phyloP scores from a whole-genome alignment of 495 filamentous ascomycete genomes.

The Haplographium delicatum region DNA sequence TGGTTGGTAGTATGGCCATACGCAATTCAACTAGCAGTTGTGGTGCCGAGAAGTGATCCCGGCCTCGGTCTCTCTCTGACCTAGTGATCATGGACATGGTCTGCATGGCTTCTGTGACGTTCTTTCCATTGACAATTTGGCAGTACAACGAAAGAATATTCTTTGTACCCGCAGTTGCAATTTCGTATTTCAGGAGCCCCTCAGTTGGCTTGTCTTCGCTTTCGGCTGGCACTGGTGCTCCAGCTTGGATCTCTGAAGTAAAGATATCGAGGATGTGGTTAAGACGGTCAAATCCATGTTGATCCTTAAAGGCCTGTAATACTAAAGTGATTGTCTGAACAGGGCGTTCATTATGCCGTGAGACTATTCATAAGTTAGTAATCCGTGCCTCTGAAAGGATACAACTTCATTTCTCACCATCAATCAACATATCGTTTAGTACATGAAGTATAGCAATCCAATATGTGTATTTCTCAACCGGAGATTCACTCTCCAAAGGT shows the following conservation, averaged over 20 bases:
- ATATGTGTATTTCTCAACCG: slow-evolving; percentile 57
- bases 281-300: slow-evolving; percentile 66
- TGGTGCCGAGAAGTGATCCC: slow-evolving; percentile 62
- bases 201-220: slow-evolving; percentile 1
- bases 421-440: slow-evolving; percentile 72
- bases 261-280: slow-evolving; percentile 71
- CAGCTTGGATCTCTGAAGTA: slow-evolving; percentile 53
- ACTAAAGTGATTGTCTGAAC: slow-evolving; percentile 72
- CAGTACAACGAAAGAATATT: slow-evolving; percentile 81
- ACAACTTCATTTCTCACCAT: slow-evolving; percentile 45
- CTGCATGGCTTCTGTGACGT: slow-evolving; percentile 68
- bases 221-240: neutral
- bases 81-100: slow-evolving; percentile 38
- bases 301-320: slow-evolving; percentile 77
- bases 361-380: no score
- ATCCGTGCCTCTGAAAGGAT: no score
- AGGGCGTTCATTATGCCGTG: slow-evolving; percentile 51
- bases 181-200: slow-evolving; percentile 28
- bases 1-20: slow-evolving; percentile 72
- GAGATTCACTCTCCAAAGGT: slow-evolving; percentile 10
- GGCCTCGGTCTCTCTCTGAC: slow-evolving; percentile 49
- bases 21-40: slow-evolving; percentile 89
- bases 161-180: slow-evolving; percentile 56
- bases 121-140: slow-evolving; percentile 69
- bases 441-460: slow-evolving; percentile 75